These are phyloP conservation scores for Meyerozyma elateridarum DNA, from an alignment of 1,139 yeast genomes.

Conservation along the genomic window DNA sequence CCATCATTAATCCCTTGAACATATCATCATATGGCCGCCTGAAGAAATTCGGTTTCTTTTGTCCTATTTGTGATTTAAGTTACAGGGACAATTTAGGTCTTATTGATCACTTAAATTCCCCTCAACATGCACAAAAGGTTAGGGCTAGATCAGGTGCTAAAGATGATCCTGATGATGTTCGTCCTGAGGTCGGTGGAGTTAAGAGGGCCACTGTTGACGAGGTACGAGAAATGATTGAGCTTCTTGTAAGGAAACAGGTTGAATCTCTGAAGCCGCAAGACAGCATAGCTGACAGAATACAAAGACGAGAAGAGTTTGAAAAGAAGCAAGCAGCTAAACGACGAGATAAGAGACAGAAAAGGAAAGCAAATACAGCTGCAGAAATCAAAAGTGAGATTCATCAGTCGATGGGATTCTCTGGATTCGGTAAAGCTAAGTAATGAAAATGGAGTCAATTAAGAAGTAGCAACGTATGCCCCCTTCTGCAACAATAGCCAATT, in stretches of 20 bases:
- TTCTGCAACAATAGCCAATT: neutral
- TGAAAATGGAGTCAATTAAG: too few species aligned
- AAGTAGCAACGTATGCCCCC: too few species aligned
- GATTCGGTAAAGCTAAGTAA: slow-evolving; percentile 29
- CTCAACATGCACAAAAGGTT: slow-evolving; percentile 44
- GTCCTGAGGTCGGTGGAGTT: slow-evolving; percentile 26
- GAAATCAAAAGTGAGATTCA: slow-evolving; percentile 27
- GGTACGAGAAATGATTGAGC: slow-evolving; percentile 30
- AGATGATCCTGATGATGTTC: slow-evolving; percentile 27
- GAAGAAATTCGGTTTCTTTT: slow-evolving; percentile 77
- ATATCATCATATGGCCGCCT: slow-evolving; percentile 25
- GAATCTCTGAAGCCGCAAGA: slow-evolving; percentile 10
- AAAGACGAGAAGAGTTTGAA: slow-evolving; percentile 37
- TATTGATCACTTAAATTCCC: slow-evolving; percentile 78
- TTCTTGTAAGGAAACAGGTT: slow-evolving; percentile 23
- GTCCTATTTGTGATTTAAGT: slow-evolving; percentile 74
- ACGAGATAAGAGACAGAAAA: slow-evolving; percentile 20
- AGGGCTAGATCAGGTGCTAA: slow-evolving; percentile 14
- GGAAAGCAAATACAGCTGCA: slow-evolving; percentile 9
- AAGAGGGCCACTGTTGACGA: slow-evolving; percentile 27
- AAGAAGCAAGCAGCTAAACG: slow-evolving; percentile 28
- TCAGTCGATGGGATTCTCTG: slow-evolving; percentile 56
- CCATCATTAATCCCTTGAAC: slow-evolving; percentile 26
- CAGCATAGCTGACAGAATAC: slow-evolving; percentile 40
- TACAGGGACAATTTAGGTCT: slow-evolving; percentile 78